Percentiles rank a stretch among this genome's conserved stretches.
phyloP scores from a whole-genome alignment of 2,329 filamentous ascomycete genomes.

The Phyllosticta capitalensis region DNA sequence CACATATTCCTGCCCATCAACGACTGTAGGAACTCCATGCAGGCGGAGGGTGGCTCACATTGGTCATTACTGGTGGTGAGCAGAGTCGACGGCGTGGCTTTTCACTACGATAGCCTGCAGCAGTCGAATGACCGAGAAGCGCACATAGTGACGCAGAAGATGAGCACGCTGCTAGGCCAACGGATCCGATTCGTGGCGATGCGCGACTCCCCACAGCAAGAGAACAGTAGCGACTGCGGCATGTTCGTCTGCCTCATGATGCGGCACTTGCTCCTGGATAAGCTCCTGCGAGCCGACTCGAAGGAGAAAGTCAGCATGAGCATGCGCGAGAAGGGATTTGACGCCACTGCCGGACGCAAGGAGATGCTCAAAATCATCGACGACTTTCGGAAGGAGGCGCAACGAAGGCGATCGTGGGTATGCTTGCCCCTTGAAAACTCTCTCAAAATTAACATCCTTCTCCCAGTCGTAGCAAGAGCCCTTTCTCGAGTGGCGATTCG shows the following conservation, averaged over 20 bases:
- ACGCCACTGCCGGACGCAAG: slow-evolving; percentile 70
- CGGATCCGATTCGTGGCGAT: slow-evolving; percentile 69
- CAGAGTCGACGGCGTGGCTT: slow-evolving; percentile 79
- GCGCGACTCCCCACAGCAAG: slow-evolving; percentile 78
- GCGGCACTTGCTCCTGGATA: slow-evolving; percentile 81
- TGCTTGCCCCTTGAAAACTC: background rate
- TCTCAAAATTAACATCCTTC: background rate
- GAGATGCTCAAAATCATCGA: slow-evolving; percentile 91
- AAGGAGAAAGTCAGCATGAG: slow-evolving; percentile 90
- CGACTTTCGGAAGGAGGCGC: slow-evolving; percentile 74
- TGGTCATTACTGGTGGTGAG: slow-evolving; percentile 91
- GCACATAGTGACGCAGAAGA: slow-evolving; percentile 55
- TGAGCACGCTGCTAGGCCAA: slow-evolving; percentile 58
- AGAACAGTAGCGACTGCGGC: slow-evolving; percentile 87
- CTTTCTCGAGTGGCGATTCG: slow-evolving; percentile 22
- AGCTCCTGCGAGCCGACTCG: slow-evolving; percentile 68
- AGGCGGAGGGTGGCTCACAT: slow-evolving; percentile 82
- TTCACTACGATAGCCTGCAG: slow-evolving; percentile 88
- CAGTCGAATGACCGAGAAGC: slow-evolving; percentile 61
- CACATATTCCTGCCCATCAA: slow-evolving; percentile 96
- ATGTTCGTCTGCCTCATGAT: slow-evolving; percentile 94
- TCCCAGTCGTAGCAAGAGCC: slow-evolving; percentile 25
- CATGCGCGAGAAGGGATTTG: slow-evolving; percentile 73
- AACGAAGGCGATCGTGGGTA: slow-evolving; percentile 70
- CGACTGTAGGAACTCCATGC: slow-evolving; percentile 70